phyloP scores from a whole-genome alignment of 1,284 basidiomycete species.

The Malassezia globosa region DNA sequence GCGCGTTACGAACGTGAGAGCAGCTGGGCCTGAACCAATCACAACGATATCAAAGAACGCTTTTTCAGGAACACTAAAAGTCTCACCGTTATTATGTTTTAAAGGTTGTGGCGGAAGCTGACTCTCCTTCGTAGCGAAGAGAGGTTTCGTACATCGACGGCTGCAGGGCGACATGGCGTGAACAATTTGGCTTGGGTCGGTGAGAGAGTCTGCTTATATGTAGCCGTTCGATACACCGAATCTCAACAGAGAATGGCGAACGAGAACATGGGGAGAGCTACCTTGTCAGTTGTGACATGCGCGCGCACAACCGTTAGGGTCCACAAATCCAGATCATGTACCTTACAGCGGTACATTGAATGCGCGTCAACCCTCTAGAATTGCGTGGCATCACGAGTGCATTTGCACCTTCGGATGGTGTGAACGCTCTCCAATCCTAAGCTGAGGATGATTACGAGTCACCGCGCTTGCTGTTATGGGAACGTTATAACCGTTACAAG shows the following conservation, averaged over 20 bases:
- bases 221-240: too few relatives aligned
- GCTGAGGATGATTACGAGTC: too few relatives aligned
- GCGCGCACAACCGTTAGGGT: background rate
- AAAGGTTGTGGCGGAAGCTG: background rate
- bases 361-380: too few relatives aligned
- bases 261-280: background rate
- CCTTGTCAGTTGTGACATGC: background rate
- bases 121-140: background rate
- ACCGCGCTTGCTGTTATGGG: too few relatives aligned
- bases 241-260: background rate
- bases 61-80: background rate
- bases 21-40: slow-evolving; percentile 36
- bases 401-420: too few relatives aligned
- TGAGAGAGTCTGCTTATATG: too few relatives aligned
- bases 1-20: slow-evolving; percentile 28
- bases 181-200: too few relatives aligned
- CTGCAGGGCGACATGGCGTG: background rate
- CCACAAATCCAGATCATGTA: background rate
- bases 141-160: background rate
- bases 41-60: slow-evolving; percentile 35
- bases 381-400: too few relatives aligned
- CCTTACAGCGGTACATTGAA: too few relatives aligned
- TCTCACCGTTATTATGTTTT: background rate
- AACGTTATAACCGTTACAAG: too few relatives aligned
- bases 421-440: too few relatives aligned